These are phyloP conservation scores for Pulveroboletus sp. DNA, from an alignment of 1,284 basidiomycete species.

Conservation along the genomic window DNA sequence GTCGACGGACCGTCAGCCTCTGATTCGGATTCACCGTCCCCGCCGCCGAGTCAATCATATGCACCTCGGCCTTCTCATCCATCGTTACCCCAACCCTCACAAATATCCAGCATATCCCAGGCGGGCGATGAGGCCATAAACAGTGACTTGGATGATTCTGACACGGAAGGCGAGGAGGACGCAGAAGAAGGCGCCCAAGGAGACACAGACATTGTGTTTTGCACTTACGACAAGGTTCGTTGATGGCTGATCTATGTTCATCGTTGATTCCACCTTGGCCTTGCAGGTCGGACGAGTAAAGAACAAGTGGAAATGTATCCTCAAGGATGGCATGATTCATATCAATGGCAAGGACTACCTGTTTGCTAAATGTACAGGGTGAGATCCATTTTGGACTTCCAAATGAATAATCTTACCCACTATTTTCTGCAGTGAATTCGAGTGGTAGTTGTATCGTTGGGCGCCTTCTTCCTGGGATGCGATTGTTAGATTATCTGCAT, in stretches of 20 bases:
- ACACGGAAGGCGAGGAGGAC: slow-evolving; percentile 77
- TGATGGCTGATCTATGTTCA: not conserved
- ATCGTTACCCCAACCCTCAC: slow-evolving; percentile 54
- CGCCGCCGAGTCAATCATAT: slow-evolving; percentile 55
- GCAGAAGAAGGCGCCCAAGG: slow-evolving; percentile 70
- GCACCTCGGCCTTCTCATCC: slow-evolving; percentile 65
- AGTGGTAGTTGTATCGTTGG: slow-evolving; percentile 35
- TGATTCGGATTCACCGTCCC: slow-evolving; percentile 61
- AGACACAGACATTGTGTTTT: slow-evolving; percentile 93
- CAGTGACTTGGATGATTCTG: slow-evolving; percentile 94
- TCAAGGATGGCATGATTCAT: slow-evolving; percentile 98
- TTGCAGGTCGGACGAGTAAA: slow-evolving; percentile 91
- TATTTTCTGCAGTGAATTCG: slow-evolving; percentile 37
- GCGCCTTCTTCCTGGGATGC: slow-evolving; percentile 5
- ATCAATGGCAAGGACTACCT: slow-evolving; percentile 97
- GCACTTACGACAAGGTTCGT: slow-evolving; percentile 95
- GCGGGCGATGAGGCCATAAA: slow-evolving; percentile 85
- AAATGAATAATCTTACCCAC: not conserved
- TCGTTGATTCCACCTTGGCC: slow-evolving; percentile 1
- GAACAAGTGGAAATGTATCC: slow-evolving; percentile 99
- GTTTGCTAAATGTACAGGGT: slow-evolving; percentile 94
- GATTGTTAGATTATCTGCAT: slow-evolving; percentile 26
- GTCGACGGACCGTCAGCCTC: slow-evolving; percentile 61
- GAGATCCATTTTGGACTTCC: slow-evolving; percentile 25
- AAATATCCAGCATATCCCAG: slow-evolving; percentile 38